Evolutionary conservation across 495 filamentous ascomycete species (phyloP).

Genomic region (Trypethelium eluteriae): DNA sequence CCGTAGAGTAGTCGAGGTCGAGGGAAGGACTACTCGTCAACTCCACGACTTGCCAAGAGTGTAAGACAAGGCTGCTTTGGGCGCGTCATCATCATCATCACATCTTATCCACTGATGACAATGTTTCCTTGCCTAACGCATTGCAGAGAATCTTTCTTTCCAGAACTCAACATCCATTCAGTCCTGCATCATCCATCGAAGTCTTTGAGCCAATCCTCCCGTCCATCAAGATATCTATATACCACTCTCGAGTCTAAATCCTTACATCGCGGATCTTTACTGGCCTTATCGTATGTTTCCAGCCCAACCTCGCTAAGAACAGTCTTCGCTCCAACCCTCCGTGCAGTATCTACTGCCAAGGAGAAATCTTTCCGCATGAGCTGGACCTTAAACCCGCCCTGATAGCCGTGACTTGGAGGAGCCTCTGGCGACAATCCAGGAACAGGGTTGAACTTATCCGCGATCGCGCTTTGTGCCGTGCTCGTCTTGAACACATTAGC

Average conservation of each 20-base stretch:
- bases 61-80: no score
- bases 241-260: constrained; percentile 48
- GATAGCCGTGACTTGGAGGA: constrained; percentile 43
- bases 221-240: constrained; percentile 45
- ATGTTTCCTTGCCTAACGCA: no score
- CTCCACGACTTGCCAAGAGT: no score
- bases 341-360: constrained; percentile 44
- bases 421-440: constrained; percentile 45
- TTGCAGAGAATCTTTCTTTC: no score
- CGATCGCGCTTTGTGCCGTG: constrained; percentile 46
- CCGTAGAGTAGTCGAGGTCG: no score
- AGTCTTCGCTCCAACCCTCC: constrained; percentile 38
- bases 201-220: constrained; percentile 41
- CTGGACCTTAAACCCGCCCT: constrained; percentile 46
- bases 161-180: no score
- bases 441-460: constrained; percentile 45
- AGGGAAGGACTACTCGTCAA: no score
- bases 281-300: constrained; percentile 43
- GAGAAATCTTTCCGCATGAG: constrained; percentile 50
- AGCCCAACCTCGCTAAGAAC: constrained; percentile 38
- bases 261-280: constrained; percentile 39
- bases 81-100: no score
- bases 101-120: no score
- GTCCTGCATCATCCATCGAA: constrained; percentile 2
- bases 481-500: constrained; percentile 44